Conservation (phyloP, 495 filamentous ascomycete species). For the Cryomyces antarcticus region DNA sequence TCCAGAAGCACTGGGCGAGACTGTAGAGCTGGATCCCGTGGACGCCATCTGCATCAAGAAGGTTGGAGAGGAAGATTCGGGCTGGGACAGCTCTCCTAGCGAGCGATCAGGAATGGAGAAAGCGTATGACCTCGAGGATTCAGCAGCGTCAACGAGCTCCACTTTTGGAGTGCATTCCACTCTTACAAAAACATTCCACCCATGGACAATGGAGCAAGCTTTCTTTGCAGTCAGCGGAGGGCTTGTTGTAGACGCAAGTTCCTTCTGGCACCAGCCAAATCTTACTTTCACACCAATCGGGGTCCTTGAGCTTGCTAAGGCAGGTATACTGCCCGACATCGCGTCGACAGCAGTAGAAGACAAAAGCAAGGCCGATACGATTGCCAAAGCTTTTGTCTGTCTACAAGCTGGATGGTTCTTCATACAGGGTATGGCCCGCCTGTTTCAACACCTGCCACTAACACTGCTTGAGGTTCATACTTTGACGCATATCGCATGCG, state of each 20-base stretch:
- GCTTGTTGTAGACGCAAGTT: conserved; percentile 1
- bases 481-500: conserved; percentile 17
- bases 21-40: no score
- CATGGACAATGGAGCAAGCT: conserved; percentile 7
- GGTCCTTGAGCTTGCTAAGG: conserved; percentile 6
- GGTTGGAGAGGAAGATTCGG: no score
- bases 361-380: conserved; percentile 17
- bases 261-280: neutral
- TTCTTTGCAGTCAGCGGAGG: conserved; percentile 8
- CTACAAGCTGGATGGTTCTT: conserved; percentile 22
- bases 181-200: neutral
- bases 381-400: conserved; percentile 18
- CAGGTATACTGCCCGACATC: conserved; percentile 7
- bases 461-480: conserved; percentile 20
- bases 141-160: no score
- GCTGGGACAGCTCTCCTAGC: no score
- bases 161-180: neutral
- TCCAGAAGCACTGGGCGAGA: no score
- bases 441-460: conserved; percentile 10
- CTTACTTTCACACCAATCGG: conserved; percentile 13
- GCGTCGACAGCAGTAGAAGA: conserved; percentile 6
- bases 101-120: no score
- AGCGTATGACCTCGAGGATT: no score
- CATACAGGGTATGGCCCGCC: conserved; percentile 14
- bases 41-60: no score